Evolutionary conservation across 1,139 yeast genomes (phyloP).

Genomic region (Lodderomyces theae): DNA sequence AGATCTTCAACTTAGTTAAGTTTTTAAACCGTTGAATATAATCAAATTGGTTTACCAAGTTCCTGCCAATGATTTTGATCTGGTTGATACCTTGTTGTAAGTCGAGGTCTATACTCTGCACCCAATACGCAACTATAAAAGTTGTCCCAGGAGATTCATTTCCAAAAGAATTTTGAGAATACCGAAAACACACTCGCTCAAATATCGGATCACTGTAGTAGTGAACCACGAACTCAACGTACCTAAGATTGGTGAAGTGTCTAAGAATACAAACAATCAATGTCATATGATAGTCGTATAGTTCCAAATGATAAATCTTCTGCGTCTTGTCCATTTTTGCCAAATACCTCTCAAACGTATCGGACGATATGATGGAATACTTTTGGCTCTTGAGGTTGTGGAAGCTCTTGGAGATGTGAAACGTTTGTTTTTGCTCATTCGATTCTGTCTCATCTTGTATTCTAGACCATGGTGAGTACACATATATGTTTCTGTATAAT

Average conservation of each 20-base stretch:
- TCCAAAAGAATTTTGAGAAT: no score
- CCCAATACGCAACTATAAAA: neutral
- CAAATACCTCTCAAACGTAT: neutral
- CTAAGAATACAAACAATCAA: neutral
- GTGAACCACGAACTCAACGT: neutral
- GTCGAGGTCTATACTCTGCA: neutral
- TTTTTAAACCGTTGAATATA: neutral
- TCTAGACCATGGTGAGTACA: neutral
- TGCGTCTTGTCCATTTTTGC: conserved; percentile 2
- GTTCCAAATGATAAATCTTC: neutral
- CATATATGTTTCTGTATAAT: conserved; percentile 1
- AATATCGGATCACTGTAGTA: neutral
- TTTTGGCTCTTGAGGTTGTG: neutral
- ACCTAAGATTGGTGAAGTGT: neutral
- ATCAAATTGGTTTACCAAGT: no score
- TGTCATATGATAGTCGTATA: neutral
- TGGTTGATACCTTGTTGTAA: no score
- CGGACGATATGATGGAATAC: neutral
- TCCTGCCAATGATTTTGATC: no score
- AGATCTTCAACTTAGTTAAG: neutral
- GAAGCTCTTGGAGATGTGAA: neutral
- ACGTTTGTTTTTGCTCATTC: neutral
- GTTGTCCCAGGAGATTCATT: no score
- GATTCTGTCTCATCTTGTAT: neutral
- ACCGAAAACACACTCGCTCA: neutral